A percentile compares a stretch with the other conserved stretches of the same genome.
Conservation (phyloP, 768 basidiomycete species). For the Trametes coccinea region DNA sequence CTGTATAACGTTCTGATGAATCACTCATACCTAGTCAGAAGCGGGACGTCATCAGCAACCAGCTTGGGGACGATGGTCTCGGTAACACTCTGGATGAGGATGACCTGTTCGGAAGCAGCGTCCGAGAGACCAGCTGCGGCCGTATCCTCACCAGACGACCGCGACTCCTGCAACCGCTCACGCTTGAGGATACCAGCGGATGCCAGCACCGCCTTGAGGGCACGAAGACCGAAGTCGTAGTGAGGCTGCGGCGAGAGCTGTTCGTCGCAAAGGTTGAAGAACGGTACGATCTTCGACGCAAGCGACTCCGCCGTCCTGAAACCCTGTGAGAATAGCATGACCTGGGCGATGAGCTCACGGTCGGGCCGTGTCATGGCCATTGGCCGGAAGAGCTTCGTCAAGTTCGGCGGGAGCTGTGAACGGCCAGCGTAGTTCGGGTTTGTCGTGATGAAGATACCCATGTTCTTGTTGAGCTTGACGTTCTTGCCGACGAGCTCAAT, state of each 20-base stretch:
- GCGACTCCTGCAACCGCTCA: slow-evolving; percentile 64
- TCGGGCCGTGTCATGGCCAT: slow-evolving; percentile 99
- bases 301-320: slow-evolving; percentile 97
- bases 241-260: slow-evolving; percentile 97
- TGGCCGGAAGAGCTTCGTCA: slow-evolving; percentile 91
- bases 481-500: slow-evolving; percentile 96
- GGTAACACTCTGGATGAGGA: slow-evolving; percentile 96
- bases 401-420: slow-evolving; percentile 82
- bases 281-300: slow-evolving; percentile 98
- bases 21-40: slow-evolving; percentile 76
- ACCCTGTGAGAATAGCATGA: slow-evolving; percentile 99
- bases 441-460: slow-evolving; percentile 98
- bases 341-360: slow-evolving; percentile 97
- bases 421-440: slow-evolving; percentile 99
- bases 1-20: neutral
- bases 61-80: slow-evolving; percentile 99
- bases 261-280: slow-evolving; percentile 98
- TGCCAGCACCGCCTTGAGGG: slow-evolving; percentile 92
- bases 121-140: slow-evolving; percentile 63
- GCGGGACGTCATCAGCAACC: slow-evolving; percentile 94
- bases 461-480: slow-evolving; percentile 90
- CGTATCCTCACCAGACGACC: slow-evolving; percentile 39
- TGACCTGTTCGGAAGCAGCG: slow-evolving; percentile 84
- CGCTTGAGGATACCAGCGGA: slow-evolving; percentile 98
- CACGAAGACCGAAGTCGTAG: slow-evolving; percentile 98